phyloP scores from a whole-genome alignment of 2,329 filamentous ascomycete genomes.

The Cladophialophora exuberans region DNA sequence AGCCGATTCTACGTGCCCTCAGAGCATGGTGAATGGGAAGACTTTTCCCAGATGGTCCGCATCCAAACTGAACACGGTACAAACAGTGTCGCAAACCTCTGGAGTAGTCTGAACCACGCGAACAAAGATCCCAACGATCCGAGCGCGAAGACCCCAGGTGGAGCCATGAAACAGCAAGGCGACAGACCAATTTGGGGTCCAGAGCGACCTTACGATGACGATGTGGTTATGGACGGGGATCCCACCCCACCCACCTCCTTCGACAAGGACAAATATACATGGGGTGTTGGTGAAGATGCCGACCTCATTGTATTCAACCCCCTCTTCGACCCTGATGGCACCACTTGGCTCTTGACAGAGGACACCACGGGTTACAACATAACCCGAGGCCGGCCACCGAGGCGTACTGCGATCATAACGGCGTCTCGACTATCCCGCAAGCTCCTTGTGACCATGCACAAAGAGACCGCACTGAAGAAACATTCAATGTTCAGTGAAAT shows the following conservation, averaged over 20 bases:
- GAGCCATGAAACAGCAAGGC: slow-evolving; percentile 40
- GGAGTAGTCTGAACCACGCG: slow-evolving; percentile 53
- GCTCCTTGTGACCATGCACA: slow-evolving; percentile 85
- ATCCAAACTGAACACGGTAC: slow-evolving; percentile 74
- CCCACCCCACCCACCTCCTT: slow-evolving; percentile 75
- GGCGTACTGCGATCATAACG: slow-evolving; percentile 86
- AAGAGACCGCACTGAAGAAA: slow-evolving; percentile 80
- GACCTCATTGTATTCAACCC: slow-evolving; percentile 92
- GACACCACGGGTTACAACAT: slow-evolving; percentile 85
- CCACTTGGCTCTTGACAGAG: slow-evolving; percentile 78
- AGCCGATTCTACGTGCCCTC: slow-evolving; percentile 76
- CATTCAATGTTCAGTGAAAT: slow-evolving; percentile 95
- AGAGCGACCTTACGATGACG: slow-evolving; percentile 67
- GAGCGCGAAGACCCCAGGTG: neutral
- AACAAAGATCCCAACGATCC: slow-evolving; percentile 32
- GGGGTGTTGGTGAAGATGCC: slow-evolving; percentile 88
- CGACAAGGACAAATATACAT: slow-evolving; percentile 78
- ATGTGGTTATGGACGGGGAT: slow-evolving; percentile 69
- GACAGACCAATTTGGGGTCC: slow-evolving; percentile 83
- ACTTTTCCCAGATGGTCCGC: slow-evolving; percentile 76
- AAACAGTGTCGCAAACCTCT: slow-evolving; percentile 68
- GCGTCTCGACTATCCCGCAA: slow-evolving; percentile 79
- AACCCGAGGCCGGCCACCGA: slow-evolving; percentile 63
- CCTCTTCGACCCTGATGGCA: slow-evolving; percentile 86
- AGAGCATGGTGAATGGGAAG: slow-evolving; percentile 77